These are phyloP conservation scores for rapeseed (Brassica napus) DNA, from an alignment of 345 rosid species.

Conservation along the genomic window DNA sequence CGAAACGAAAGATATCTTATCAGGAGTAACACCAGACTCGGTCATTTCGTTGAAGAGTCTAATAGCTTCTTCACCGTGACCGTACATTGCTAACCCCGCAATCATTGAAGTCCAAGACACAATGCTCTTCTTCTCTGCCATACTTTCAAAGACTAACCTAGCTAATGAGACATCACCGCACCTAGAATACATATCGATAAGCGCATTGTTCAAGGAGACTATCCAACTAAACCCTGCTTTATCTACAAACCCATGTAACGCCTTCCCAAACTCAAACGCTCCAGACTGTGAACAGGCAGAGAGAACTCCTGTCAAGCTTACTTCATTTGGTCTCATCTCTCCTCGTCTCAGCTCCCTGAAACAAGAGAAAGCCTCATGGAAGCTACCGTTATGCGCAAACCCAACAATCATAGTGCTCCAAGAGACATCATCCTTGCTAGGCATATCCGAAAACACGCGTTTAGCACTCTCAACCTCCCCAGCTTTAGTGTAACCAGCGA, in stretches of 20 bases:
- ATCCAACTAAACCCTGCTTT: constrained; percentile 50
- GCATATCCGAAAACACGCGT: constrained; percentile 48
- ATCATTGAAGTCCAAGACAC: constrained; percentile 67
- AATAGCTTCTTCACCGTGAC: constrained; percentile 56
- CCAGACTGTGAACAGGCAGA: constrained; percentile 59
- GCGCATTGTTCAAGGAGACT: constrained; percentile 51
- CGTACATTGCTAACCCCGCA: constrained; percentile 56
- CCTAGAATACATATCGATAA: constrained; percentile 65
- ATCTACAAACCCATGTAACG: constrained; percentile 50
- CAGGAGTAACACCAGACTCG: constrained; percentile 44
- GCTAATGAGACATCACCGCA: constrained; percentile 57
- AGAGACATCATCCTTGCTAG: constrained; percentile 54
- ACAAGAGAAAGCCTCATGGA: constrained; percentile 46
- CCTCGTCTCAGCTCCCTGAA: constrained; percentile 50
- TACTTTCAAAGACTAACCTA: constrained; percentile 50
- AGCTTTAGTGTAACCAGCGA: constrained; percentile 53
- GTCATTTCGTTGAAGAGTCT: constrained; percentile 47
- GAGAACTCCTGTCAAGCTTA: constrained; percentile 54
- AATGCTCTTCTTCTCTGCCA: constrained; percentile 40
- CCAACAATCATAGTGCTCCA: constrained; percentile 68
- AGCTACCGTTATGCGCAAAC: constrained; percentile 50
- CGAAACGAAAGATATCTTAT: constrained; percentile 53
- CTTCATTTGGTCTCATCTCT: constrained; percentile 51
- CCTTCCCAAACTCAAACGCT: constrained; percentile 45
- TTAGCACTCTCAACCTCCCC: constrained; percentile 53